Evolutionary conservation across 2,329 filamentous ascomycete genomes (phyloP), one percentile per base, ranked within the genome.

Genomic region (Claviceps lovelessii): DNA sequence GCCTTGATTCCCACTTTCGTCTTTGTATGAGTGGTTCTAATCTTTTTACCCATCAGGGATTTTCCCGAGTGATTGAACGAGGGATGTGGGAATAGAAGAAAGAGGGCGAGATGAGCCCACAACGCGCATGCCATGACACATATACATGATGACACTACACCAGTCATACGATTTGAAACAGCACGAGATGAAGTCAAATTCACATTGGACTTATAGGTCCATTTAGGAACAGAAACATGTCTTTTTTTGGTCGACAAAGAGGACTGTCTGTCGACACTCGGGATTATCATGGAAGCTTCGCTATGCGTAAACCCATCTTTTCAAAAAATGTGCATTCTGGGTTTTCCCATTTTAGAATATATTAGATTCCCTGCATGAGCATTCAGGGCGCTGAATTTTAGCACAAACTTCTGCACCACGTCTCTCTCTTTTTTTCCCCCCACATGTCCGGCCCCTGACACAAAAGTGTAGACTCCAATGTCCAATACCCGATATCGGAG

Each of bases 1-100:
- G 19, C 6, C 8, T 13, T 15, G 15, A 23, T 48, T 53, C 35
- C 15, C 7, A 17, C 10, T 23, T 37, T 39, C 2, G 10, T 9
- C 39, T 13, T 46, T 7, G 28, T 29, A 31, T 3, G 28, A 29
- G 5, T 9, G 10, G 29, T 19, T 42, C 31, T 53, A 19, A 23
- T 39, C 35, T 41, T 45, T 23, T 10, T 31, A 33, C n/a, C 9
- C 39, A 49, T 29, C 29, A 72, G 68, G 53, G 65, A 70, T 29
- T 67, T 69, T 48, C 64, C 62, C 28, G 66, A 69, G 55, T 68
- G 60, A 60, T n/a, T 37, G 19, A 60, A 58, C 11, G n/a, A 28
- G 17, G 13, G 35, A 31, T 50, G 13, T n/a, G 6, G 29, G 2
- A 23, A 23, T 35, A 41, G 19, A 41, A 35, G n/a, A 7, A 35